These are phyloP conservation scores for Protomyces arabidopsidicola DNA, from an alignment of 1,139 yeast genomes.

Conservation along the genomic window DNA sequence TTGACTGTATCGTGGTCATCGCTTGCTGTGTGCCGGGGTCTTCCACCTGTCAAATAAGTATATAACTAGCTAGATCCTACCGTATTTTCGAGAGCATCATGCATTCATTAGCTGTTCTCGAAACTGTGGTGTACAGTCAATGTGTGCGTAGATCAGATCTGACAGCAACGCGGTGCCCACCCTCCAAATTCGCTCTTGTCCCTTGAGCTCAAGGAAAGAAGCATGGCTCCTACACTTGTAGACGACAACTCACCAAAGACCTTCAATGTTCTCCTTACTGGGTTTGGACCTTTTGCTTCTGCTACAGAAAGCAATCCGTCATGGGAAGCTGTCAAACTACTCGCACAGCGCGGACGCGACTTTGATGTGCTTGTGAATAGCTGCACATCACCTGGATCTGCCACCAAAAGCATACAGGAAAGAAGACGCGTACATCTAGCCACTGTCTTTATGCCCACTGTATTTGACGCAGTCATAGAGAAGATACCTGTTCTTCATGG, in stretches of 20 bases:
- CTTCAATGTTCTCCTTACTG: slow-evolving; percentile 19
- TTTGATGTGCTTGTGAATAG: not conserved
- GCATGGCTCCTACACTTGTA: too few species aligned
- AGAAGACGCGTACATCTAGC: not conserved
- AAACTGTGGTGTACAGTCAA: too few species aligned
- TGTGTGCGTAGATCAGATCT: too few species aligned
- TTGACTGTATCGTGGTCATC: too few species aligned
- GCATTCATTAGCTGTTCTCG: too few species aligned
- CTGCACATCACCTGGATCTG: not conserved
- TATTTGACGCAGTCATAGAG: not conserved
- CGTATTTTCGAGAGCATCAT: too few species aligned
- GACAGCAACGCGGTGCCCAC: too few species aligned
- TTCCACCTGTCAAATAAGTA: too few species aligned
- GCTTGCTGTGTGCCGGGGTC: too few species aligned
- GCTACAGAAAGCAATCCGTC: slow-evolving; percentile 7
- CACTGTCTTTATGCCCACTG: slow-evolving; percentile 6
- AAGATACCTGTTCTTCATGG: slow-evolving; percentile 8
- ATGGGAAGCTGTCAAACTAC: slow-evolving; percentile 20
- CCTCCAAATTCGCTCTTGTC: too few species aligned
- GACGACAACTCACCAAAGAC: not conserved
- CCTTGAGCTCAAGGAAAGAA: too few species aligned
- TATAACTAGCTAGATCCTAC: too few species aligned
- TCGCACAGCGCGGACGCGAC: slow-evolving; percentile 2
- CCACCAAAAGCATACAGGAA: not conserved
- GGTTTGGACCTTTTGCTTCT: slow-evolving; percentile 13